Percentiles rank a stretch among this genome's conserved stretches.
Evolutionary conservation across 139 green algal species (phyloP).

Genomic region (Chlorella sp.): DNA sequence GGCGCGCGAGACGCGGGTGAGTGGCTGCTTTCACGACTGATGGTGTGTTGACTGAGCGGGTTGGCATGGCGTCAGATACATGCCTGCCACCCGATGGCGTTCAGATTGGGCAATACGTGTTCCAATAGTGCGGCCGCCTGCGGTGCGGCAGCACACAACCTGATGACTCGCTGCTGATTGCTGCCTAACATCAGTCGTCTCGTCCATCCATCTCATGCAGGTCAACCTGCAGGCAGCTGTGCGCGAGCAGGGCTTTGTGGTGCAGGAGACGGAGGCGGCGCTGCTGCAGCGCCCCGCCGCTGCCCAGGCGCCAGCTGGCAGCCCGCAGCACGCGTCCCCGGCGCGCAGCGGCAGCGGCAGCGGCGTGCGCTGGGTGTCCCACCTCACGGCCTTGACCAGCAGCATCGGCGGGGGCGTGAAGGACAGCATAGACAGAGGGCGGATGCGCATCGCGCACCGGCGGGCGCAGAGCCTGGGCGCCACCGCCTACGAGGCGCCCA

Average conservation of each 20-base stretch:
- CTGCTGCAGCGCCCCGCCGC: neutral
- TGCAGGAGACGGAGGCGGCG: neutral
- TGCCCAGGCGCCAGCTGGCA: neutral
- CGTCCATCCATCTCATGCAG: too few relatives aligned
- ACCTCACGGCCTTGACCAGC: neutral
- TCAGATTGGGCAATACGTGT: too few relatives aligned
- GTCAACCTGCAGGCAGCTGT: conserved; percentile 38
- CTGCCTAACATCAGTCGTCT: too few relatives aligned
- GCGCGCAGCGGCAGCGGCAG: neutral
- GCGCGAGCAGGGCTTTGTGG: conserved; percentile 28
- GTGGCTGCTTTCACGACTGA: too few relatives aligned
- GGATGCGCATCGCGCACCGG: conserved; percentile 10
- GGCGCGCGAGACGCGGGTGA: conserved; percentile 30
- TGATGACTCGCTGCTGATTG: too few relatives aligned
- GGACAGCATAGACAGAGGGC: conserved; percentile 19
- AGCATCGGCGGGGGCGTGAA: neutral
- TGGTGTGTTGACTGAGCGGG: too few relatives aligned
- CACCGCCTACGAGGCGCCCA: too few relatives aligned
- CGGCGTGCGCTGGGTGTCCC: neutral
- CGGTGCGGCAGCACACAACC: too few relatives aligned
- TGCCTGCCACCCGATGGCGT: too few relatives aligned
- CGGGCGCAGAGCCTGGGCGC: conserved; percentile 22
- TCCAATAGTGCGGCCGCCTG: too few relatives aligned
- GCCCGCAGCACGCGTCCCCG: neutral
- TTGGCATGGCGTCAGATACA: too few relatives aligned